Evolutionary conservation across 2,329 filamentous ascomycete genomes (phyloP), one percentile per base, ranked within the genome.

Genomic region (Ceratocystis papillata): DNA sequence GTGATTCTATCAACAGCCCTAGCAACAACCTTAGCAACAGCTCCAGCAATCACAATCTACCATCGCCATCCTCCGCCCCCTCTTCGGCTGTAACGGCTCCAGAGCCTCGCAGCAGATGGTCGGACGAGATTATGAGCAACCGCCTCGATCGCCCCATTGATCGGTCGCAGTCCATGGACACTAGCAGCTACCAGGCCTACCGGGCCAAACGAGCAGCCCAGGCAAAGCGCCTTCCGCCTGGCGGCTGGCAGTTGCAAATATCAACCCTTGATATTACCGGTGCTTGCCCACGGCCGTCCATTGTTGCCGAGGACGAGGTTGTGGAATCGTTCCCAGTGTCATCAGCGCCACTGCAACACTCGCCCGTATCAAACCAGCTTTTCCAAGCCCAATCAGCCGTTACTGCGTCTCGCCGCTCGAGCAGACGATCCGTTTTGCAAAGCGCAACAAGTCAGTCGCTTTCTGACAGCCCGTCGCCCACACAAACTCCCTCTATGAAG

Each of bases 221-320:
- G 50, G 59, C 63, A 65, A 28, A 41, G 63, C 45, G 59, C n/a
- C 65, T 30, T 17, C 59, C 28, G 28, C 59, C 60, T 5, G 67
- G 64, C 22, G 61, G 25, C 45, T 68, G 67, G 67, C 44, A 68
- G 45, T 37, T 68, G 12, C 67, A 66, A 33, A 64, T 66, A 6
- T 68, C 67, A 10, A 66, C 62, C 44, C 61, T 68, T 3, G 67
- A 68, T 17, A 62, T 60, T 25, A 68, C 67, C 53, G 67, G 67
- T 4, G 55, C 67, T 6, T 59, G 57, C 33, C 45, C 59, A 10
- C 59, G 66, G 22, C 66, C 63, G 3, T 60, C 63, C n/a, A 53
- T 63, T 20, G 59, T 67, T 22, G 63, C 63, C 28, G 64, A 67
- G 59, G 66, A 65, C 22, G 63, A 67, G 22, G 63, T 46, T 8